A percentile compares a stretch with the other conserved stretches of the same genome.
These are phyloP conservation scores for Saksenaea vasiformis DNA, from an alignment of 371 early-diverging fungal genomes.

Conservation along the genomic window DNA sequence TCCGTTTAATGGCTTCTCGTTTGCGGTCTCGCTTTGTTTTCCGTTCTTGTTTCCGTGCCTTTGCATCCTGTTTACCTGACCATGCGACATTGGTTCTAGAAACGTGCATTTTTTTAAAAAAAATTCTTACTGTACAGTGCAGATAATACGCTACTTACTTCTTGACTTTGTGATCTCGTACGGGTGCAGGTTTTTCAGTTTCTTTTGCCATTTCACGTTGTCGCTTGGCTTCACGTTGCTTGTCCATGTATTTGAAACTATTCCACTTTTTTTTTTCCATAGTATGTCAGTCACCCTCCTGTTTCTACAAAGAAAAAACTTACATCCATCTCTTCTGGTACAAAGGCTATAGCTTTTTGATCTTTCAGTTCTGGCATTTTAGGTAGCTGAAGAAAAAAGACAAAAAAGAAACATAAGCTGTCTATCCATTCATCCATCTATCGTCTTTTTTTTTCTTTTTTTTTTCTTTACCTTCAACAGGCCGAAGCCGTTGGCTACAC, in stretches of 20 bases:
- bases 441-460: background rate
- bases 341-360: constrained; percentile 49
- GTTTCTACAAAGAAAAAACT: constrained; percentile 18
- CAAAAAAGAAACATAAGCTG: too few species aligned
- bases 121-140: constrained; percentile 1
- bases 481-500: constrained; percentile 76
- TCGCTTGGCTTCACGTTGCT: constrained; percentile 78
- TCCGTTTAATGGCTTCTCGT: constrained; percentile 54
- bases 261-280: constrained; percentile 41
- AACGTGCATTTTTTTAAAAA: background rate
- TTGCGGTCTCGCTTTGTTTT: constrained; percentile 70
- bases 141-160: constrained; percentile 16
- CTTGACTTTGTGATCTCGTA: constrained; percentile 19
- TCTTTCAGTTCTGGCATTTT: constrained; percentile 91
- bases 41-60: constrained; percentile 64
- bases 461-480: constrained; percentile 54
- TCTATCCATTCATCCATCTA: too few species aligned
- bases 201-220: constrained; percentile 54
- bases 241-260: constrained; percentile 67
- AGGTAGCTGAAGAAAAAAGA: constrained; percentile 57
- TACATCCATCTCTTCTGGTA: constrained; percentile 52
- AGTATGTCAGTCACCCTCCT: background rate
- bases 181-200: constrained; percentile 24
- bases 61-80: constrained; percentile 73
- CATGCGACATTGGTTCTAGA: constrained; percentile 53